These are phyloP conservation scores for Alternaria conjuncta DNA, from an alignment of 2,329 filamentous ascomycete species.

Conservation along the genomic window DNA sequence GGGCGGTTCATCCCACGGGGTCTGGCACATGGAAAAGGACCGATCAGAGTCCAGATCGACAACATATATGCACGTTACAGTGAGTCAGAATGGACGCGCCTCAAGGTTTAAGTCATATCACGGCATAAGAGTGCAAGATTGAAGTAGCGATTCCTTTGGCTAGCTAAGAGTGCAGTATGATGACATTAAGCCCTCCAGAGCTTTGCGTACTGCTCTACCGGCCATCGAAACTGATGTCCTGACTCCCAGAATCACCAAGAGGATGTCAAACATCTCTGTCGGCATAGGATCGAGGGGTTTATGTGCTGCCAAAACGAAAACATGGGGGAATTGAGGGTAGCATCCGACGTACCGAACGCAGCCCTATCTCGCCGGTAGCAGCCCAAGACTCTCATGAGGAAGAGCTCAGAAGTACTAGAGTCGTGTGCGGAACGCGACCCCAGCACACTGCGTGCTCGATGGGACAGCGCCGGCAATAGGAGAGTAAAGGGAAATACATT, in stretches of 20 bases:
- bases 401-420: constrained; percentile 33
- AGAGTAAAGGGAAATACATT: constrained; percentile 47
- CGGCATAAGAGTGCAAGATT: constrained; percentile 6
- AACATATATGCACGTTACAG: not conserved
- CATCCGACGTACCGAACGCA: constrained; percentile 39
- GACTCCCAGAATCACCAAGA: constrained; percentile 28
- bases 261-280: constrained; percentile 32
- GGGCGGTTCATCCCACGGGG: constrained; percentile 16
- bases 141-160: constrained; percentile 38
- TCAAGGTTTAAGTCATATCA: not conserved
- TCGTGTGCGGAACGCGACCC: constrained; percentile 26
- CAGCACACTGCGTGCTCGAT: constrained; percentile 29
- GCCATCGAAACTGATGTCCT: constrained; percentile 25
- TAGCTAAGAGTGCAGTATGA: constrained; percentile 41
- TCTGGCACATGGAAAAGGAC: constrained; percentile 16
- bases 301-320: constrained; percentile 41
- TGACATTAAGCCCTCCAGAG: constrained; percentile 28
- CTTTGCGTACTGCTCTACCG: constrained; percentile 24
- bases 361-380: constrained; percentile 30
- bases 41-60: constrained; percentile 7
- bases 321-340: constrained; percentile 43
- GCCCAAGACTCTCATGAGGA: constrained; percentile 24
- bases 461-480: constrained; percentile 33
- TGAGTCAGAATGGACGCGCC: not conserved
- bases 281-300: constrained; percentile 30